Evolutionary conservation across 2,329 filamentous ascomycete genomes (phyloP).

Genomic region (Alternaria conjuncta): DNA sequence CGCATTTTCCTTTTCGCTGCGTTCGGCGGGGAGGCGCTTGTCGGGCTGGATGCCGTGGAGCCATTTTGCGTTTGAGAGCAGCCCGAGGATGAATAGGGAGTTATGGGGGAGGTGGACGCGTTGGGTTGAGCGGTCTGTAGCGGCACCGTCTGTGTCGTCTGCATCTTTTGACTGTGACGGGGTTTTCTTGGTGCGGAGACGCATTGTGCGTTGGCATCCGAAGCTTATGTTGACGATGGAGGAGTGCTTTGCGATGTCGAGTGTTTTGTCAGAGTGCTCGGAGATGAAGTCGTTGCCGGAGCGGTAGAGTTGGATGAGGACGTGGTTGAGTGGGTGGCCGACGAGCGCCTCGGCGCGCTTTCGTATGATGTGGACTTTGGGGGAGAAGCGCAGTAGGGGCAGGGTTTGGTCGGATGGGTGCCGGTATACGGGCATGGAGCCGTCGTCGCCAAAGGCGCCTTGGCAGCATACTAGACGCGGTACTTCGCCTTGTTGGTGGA

Average conservation of each 20-base stretch:
- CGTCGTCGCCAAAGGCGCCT: conserved; percentile 71
- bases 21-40: conserved; percentile 73
- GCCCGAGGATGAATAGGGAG: conserved; percentile 83
- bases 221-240: conserved; percentile 92
- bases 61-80: conserved; percentile 83
- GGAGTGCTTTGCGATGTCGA: conserved; percentile 82
- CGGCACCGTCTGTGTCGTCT: too few relatives aligned
- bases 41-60: conserved; percentile 91
- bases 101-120: conserved; percentile 83
- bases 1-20: conserved; percentile 72
- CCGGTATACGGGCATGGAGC: conserved; percentile 86
- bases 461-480: conserved; percentile 91
- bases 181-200: conserved; percentile 78
- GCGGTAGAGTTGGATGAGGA: conserved; percentile 92
- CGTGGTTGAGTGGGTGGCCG: conserved; percentile 87
- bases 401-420: conserved; percentile 91
- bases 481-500: conserved; percentile 88
- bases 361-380: conserved; percentile 73
- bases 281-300: conserved; percentile 88
- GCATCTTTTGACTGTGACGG: conserved; percentile 11
- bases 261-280: conserved; percentile 95
- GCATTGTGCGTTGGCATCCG: conserved; percentile 90
- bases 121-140: conserved; percentile 55
- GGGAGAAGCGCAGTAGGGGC: conserved; percentile 75
- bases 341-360: conserved; percentile 72